These are phyloP conservation scores for Wickerhamiella cacticola DNA, from an alignment of 805 yeast species.

Conservation along the genomic window DNA sequence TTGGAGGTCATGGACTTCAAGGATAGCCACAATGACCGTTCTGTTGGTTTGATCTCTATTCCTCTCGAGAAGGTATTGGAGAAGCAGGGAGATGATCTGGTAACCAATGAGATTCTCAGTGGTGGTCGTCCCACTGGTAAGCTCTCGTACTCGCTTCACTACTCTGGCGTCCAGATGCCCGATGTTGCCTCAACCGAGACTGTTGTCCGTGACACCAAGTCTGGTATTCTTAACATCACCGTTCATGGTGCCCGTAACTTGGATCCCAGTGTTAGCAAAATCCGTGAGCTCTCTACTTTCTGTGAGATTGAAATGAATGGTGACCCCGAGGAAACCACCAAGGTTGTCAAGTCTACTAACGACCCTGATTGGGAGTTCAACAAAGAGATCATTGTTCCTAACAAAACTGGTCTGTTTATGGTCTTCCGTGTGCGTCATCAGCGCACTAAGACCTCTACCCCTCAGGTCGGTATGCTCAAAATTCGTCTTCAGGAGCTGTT, in stretches of 20 bases:
- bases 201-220: slow-evolving; percentile 80
- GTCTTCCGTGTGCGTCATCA: slow-evolving; percentile 55
- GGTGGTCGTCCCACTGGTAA: slow-evolving; percentile 79
- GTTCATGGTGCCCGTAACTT: slow-evolving; percentile 49
- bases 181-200: slow-evolving; percentile 52
- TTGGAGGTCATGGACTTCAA: slow-evolving; percentile 67
- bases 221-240: slow-evolving; percentile 74
- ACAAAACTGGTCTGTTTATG: slow-evolving; percentile 59
- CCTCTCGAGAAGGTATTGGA: slow-evolving; percentile 56
- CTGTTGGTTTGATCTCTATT: slow-evolving; percentile 62
- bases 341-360: slow-evolving; percentile 46
- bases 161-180: slow-evolving; percentile 56
- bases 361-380: slow-evolving; percentile 55
- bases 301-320: slow-evolving; percentile 62
- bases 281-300: slow-evolving; percentile 48
- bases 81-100: slow-evolving; percentile 35
- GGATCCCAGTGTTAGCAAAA: slow-evolving; percentile 31
- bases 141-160: slow-evolving; percentile 55
- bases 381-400: slow-evolving; percentile 56
- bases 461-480: slow-evolving; percentile 44
- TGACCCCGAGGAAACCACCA: slow-evolving; percentile 46
- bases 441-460: slow-evolving; percentile 42
- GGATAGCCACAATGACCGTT: slow-evolving; percentile 63
- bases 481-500: slow-evolving; percentile 47
- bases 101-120: slow-evolving; percentile 51